Base-by-base conservation (phyloP, 345 rosid genomes). In the Erodium maritimum region DNA sequence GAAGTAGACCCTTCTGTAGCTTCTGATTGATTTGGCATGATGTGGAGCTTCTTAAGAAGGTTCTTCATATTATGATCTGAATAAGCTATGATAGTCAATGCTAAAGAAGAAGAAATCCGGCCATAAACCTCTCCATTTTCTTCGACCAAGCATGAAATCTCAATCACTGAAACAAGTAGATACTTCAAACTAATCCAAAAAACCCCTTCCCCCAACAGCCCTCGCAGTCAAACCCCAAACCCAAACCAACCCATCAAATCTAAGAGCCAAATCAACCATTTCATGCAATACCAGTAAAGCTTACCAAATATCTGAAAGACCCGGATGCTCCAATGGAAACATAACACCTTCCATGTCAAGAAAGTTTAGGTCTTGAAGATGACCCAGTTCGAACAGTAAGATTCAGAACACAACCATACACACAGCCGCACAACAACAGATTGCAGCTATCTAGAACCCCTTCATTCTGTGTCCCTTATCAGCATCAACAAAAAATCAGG, bases 31-130 rank as follows among this genome's bases (percentile, higher is more conserved):
- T 78, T 82, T 1, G 91, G 62, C 76, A 59, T 60, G 50, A 81
- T 73, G 65, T 82, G 96, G 19, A 91, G 80, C 76, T 86, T 91
- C 84, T 91, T 91, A 21, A 91, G 79, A 69, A 91, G 59, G 56
- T 86, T 88, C 93, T 82, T 91, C 96, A 91, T 91, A 57, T 55
- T 81, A 76, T 56, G 66, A 29, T 29, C 37, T 25, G 56, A 19
- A 37, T 60, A 67, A 62, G 37, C 60, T 54, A 46, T 34, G 33
- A 51, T 63, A 54, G 46, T 62, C 71, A 76, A 74, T 80, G 74
- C 75, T 75, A 88, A 68, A 75, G 72, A 60, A 79, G 45, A 68
- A 70, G 71, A 68, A 78, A 74, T 77, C 78, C 61, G 70, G 80
- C 81, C 71, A 67, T 56, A 71, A 67, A 72, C 88, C 73, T 75